Conservation (phyloP, 495 filamentous ascomycete genomes). For the Jackrogersella minutella region DNA sequence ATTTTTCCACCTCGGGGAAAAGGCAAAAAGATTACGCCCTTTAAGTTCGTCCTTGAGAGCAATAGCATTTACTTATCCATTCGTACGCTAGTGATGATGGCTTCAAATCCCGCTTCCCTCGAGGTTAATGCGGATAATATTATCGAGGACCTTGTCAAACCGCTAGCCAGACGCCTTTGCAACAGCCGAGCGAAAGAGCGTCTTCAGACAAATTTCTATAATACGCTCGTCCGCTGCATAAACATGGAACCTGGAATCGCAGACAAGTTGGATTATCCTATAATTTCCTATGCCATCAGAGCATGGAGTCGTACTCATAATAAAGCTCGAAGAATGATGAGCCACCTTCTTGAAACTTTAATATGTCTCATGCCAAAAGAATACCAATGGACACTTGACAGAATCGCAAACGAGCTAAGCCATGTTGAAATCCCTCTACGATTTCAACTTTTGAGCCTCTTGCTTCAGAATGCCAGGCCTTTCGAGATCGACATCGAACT, state of each 20-base stretch:
- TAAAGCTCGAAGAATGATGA: not conserved
- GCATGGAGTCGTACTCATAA: conserved; percentile 12
- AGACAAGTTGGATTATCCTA: not conserved
- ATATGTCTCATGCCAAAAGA: not conserved
- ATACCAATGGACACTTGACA: not conserved
- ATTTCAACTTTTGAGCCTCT: not conserved
- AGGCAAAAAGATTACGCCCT: conserved; percentile 10
- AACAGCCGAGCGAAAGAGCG: not conserved
- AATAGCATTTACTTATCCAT: not conserved
- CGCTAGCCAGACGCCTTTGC: conserved; percentile 3
- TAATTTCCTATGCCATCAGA: not conserved
- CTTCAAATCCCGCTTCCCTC: conserved; percentile 4
- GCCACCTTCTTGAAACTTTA: not conserved
- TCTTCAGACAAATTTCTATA: not conserved
- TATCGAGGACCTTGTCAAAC: conserved; percentile 3
- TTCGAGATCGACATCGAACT: not conserved
- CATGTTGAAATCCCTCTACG: not conserved
- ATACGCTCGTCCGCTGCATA: not conserved
- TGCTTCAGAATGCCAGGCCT: not conserved
- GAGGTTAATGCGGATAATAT: conserved; percentile 22
- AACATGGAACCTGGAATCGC: not conserved
- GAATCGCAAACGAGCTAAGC: not conserved
- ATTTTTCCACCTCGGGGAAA: not conserved
- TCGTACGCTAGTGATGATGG: conserved; percentile 1
- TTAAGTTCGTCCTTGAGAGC: conserved; percentile 16